Base-by-base conservation (phyloP, 306 rosid species). In the Vachellia pachyceras region DNA sequence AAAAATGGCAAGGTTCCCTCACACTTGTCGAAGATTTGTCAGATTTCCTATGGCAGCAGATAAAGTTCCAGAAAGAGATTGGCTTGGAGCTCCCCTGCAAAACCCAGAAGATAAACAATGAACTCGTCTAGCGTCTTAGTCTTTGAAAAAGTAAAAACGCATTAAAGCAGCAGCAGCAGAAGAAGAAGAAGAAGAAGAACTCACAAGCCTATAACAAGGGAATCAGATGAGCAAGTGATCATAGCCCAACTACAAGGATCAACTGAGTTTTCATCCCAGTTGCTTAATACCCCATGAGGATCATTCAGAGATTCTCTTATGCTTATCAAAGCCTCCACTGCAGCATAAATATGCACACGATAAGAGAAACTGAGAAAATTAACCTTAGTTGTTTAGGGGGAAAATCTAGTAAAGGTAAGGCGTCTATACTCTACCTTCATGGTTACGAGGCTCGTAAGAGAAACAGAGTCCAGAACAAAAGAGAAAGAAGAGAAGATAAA, bases 201-300 rank as follows among this genome's bases (percentile, higher is more conserved):
- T 88, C 77, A 95, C 99, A 95, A 75, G 86, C 96, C 98, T 10
- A 91, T 73, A 61, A 95, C 98, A 50, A 82, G 83, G 61, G 52
- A 86, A 40, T 95, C 99, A 25, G 94, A 63, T 3, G 98, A 93
- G 78, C 99, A 95, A 42, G 98, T 93, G 73, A 93, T 91, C 98
- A 95, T 93, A 61, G 96, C 83, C 98, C 98, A 93, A 66, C 97
- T 95, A 79, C 99, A 95, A 74, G 99, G 97, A 85, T 95, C 99
- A 5, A 95, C 99, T 2, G 99, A 95, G 88, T 82, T 89, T 72
- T 82, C 94, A 58, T 95, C 99, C 99, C 99, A 95, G 87, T 91
- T 90, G 85, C 69, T 88, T 61, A 95, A 76, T 6, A 89, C 96
- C 22, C 90, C 92, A 81, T 93, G 97, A 0, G 98, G 99, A 81